Base-by-base conservation (phyloP, 2,329 filamentous ascomycete species). In the Colletotrichum graminicola region DNA sequence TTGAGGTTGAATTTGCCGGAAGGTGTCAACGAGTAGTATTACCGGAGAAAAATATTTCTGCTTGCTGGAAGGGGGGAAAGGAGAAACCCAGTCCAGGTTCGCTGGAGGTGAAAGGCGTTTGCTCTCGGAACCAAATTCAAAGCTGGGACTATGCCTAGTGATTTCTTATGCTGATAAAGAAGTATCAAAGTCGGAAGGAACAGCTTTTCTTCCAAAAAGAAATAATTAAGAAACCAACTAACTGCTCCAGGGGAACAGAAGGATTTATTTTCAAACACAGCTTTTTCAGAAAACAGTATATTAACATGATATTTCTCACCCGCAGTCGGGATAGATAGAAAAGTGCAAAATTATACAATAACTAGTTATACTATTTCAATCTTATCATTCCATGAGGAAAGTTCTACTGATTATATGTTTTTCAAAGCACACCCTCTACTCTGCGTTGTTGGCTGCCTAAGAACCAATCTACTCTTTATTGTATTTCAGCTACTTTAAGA, bases 61-160 rank as follows among this genome's bases (percentile, higher is more conserved):
- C 26, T 21, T 36, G 21, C 26, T 62, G 16, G 10, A 3, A 16
- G 43, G 8, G 43, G 14, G 5, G 6, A 3, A 29, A 45, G 7
- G 2, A 32, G 5, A 21, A 14, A 4, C 1, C 14, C 8, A 29
- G 16, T 59, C 10, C 0, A 8, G 3, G 11, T 1, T n/a, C 5
- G 2, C 7, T 36, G 32, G 21, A 12, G 10, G 32, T 34, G 18
- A 36, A 34, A n/a, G 12, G 18, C 18, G 54, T 56, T 56, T 56
- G 54, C 34, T 39, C 21, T 39, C 8, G 21, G n/a, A 12, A 21
- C 12, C 29, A 6, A 23, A 16, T 5, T 16, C 34, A 7, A 14
- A 3, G 54, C 7, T 12, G 3, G 8, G 6, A 47, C 11, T 26
- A n/a, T 56, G 10, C 3, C 34, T 7, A 11, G 1, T 18, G 21